Base-by-base conservation (phyloP, 306 rosid species). In the Rubus parviflorus region DNA sequence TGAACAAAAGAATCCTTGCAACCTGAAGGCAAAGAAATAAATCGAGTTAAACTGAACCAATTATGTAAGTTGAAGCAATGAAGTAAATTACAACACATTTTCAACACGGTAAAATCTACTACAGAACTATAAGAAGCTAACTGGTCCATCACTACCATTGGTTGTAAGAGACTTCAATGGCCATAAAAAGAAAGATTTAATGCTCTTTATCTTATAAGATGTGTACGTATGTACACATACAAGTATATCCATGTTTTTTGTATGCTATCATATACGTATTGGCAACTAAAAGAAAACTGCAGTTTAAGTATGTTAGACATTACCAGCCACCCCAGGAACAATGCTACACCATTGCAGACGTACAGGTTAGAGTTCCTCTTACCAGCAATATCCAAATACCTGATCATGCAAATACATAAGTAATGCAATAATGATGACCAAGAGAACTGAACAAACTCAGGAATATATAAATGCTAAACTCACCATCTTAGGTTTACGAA, bases 321-420 rank as follows among this genome's bases (percentile, higher is more conserved):
- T 94, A 94, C 98, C 98, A 94, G 81, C 98, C 98, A 94, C 85
- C 98, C 97, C 7, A 92, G 76, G 91, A 94, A 94, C 88, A 94
- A 79, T 8, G 89, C 96, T 75, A 90, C 17, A 2, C 98, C 98
- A 84, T 92, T 94, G 85, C 68, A 81, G 61, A 86, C 54, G 69
- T 94, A 94, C 72, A 85, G 76, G 73, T 56, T 85, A 23, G 97
- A 90, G 88, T 68, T 83, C 88, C 92, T 94, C 79, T 47, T 85
- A 80, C 96, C 96, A 83, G 90, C 75, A 64, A 65, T 66, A 72
- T 94, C 97, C 92, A 94, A 83, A 84, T 94, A 83, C 97, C 98
- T 94, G 87, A 69, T 81, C 53, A 78, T 20, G 75, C 54, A 77
- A 73, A 76, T 11, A 38, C 73, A 47, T 64, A 54, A 78, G 79